These are phyloP conservation scores for Leucoagaricus sp. DNA, from an alignment of 1,284 basidiomycete genomes.

Conservation along the genomic window DNA sequence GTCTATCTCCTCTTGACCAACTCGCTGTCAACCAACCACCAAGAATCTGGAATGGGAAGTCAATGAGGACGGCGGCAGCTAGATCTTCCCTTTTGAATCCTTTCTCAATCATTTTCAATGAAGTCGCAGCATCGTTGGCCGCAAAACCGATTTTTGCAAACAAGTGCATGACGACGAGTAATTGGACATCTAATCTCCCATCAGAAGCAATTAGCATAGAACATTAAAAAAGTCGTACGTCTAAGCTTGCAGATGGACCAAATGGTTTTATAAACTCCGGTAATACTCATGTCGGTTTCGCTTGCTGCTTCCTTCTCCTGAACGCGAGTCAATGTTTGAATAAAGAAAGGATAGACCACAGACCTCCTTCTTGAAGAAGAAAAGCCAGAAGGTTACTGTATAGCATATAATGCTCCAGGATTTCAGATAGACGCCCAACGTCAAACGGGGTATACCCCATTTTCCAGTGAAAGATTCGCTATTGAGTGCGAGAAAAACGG, in stretches of 20 bases:
- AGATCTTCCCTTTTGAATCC: conserved; percentile 95
- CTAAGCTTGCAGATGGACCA: conserved; percentile 92
- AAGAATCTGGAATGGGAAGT: conserved; percentile 97
- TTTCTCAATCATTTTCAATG: conserved; percentile 96
- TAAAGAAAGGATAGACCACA: not conserved
- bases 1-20: conserved; percentile 81
- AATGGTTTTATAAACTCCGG: conserved; percentile 91
- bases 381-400: conserved; percentile 84
- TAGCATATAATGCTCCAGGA: conserved; percentile 88
- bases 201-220: conserved; percentile 4
- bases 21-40: conserved; percentile 96
- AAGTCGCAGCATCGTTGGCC: conserved; percentile 92
- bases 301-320: conserved; percentile 74
- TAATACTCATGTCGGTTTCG: conserved; percentile 88
- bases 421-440: conserved; percentile 81
- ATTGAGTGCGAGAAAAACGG: conserved; percentile 97
- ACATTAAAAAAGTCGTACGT: conserved; percentile 52
- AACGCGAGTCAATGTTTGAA: conserved; percentile 13
- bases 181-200: conserved; percentile 77
- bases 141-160: conserved; percentile 96
- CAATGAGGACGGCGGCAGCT: conserved; percentile 92
- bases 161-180: conserved; percentile 85
- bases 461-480: conserved; percentile 89
- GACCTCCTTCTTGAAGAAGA: conserved; percentile 88
- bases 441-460: conserved; percentile 87